Conservation (phyloP, 306 rosid species). For the Sphenostylis stenocarpa region DNA sequence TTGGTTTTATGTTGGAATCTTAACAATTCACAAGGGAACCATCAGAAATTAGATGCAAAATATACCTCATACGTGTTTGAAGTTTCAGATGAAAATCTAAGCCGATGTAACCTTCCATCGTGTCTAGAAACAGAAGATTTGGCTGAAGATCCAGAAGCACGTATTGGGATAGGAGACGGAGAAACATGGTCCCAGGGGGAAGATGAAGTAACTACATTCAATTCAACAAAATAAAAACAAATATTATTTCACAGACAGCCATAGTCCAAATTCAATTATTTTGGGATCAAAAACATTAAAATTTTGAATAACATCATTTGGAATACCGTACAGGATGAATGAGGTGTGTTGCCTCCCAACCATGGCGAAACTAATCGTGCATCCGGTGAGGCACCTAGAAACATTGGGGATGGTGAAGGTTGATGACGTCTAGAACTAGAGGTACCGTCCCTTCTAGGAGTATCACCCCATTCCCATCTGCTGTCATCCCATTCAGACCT, state of each 20-base stretch:
- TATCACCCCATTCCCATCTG: slow-evolving; percentile 96
- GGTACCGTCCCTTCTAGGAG: slow-evolving; percentile 73
- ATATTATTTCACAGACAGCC: slow-evolving; percentile 5
- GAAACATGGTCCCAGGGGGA: slow-evolving; percentile 96
- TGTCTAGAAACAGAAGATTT: slow-evolving; percentile 62
- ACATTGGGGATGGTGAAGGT: slow-evolving; percentile 94
- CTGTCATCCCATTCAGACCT: slow-evolving; percentile 97
- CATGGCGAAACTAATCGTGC: slow-evolving; percentile 94
- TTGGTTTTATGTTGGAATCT: too few species aligned
- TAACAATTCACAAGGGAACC: background rate
- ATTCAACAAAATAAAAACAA: slow-evolving; percentile 32
- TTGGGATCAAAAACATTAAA: slow-evolving; percentile 5
- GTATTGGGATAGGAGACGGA: slow-evolving; percentile 92
- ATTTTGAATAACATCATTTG: slow-evolving; percentile 1
- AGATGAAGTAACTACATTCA: slow-evolving; percentile 56
- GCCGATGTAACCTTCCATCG: slow-evolving; percentile 69
- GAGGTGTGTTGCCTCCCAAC: slow-evolving; percentile 81
- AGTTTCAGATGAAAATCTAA: slow-evolving; percentile 48
- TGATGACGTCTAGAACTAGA: slow-evolving; percentile 68
- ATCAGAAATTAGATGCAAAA: slow-evolving; percentile 6
- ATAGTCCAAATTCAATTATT: slow-evolving; percentile 27
- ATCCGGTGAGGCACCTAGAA: slow-evolving; percentile 94
- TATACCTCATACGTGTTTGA: slow-evolving; percentile 60
- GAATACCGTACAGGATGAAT: slow-evolving; percentile 60
- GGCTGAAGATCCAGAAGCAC: slow-evolving; percentile 82